Percentiles rank a stretch among this genome's conserved stretches.
These are phyloP conservation scores for Imleria badia DNA, from an alignment of 768 basidiomycete species.

Conservation along the genomic window DNA sequence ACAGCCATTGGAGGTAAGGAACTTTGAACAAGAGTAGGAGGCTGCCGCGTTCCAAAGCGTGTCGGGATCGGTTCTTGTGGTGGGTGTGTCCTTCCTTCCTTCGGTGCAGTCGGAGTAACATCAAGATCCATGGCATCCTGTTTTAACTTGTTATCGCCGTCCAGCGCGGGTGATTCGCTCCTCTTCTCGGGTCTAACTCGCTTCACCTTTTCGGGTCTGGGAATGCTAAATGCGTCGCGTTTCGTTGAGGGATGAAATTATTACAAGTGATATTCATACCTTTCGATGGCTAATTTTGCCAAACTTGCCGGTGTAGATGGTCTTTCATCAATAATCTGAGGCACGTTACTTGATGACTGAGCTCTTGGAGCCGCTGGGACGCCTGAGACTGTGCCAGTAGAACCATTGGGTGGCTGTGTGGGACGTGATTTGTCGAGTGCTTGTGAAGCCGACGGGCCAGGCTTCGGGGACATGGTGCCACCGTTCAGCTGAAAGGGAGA, in stretches of 20 bases:
- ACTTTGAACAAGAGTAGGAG: slow-evolving; percentile 11
- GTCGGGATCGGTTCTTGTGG: slow-evolving; percentile 19
- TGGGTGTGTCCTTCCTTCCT: slow-evolving; percentile 26
- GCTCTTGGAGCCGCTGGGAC: slow-evolving; percentile 51
- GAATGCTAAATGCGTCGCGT: slow-evolving; percentile 47
- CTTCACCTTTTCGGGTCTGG: slow-evolving; percentile 78
- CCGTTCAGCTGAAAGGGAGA: slow-evolving; percentile 25
- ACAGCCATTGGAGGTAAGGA: slow-evolving; percentile 11
- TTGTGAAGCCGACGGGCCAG: slow-evolving; percentile 27
- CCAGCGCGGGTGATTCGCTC: slow-evolving; percentile 36
- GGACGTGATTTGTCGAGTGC: slow-evolving; percentile 33
- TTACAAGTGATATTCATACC: slow-evolving; percentile 38
- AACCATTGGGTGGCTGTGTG: slow-evolving; percentile 41
- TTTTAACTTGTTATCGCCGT: slow-evolving; percentile 29
- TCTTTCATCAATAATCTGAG: slow-evolving; percentile 29
- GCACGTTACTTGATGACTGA: slow-evolving; percentile 41
- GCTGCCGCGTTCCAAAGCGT: slow-evolving; percentile 25
- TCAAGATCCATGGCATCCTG: slow-evolving; percentile 40
- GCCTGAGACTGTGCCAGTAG: slow-evolving; percentile 30
- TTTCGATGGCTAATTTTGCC: slow-evolving; percentile 65
- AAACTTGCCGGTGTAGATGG: slow-evolving; percentile 32
- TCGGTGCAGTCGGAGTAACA: slow-evolving; percentile 13
- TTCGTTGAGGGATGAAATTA: slow-evolving; percentile 2
- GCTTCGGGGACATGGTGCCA: slow-evolving; percentile 28
- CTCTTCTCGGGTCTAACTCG: slow-evolving; percentile 44